Percentiles rank a stretch among this genome's conserved stretches.
phyloP scores from a whole-genome alignment of 305 asterid species.

The Fraxinus ornus region DNA sequence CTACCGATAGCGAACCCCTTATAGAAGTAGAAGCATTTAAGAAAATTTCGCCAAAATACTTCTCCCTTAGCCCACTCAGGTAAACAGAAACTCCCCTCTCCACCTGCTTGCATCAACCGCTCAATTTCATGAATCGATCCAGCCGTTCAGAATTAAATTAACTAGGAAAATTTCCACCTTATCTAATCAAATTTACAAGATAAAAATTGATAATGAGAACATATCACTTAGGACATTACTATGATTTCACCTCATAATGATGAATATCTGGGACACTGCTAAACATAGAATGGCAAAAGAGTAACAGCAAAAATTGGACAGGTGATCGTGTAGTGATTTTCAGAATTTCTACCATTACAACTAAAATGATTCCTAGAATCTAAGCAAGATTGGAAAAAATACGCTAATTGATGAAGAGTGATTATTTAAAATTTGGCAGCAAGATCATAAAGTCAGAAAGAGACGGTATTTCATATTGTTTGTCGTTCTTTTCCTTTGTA shows the following conservation, averaged over 20 bases:
- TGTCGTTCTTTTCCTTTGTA: not conserved
- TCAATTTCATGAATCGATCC: conserved; percentile 23
- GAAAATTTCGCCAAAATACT: conserved; percentile 90
- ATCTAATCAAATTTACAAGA: conserved; percentile 14
- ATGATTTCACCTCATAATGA: conserved; percentile 7
- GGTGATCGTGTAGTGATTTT: not conserved
- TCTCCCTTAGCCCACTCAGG: conserved; percentile 93
- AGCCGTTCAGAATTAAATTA: conserved; percentile 24
- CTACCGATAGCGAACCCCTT: conserved; percentile 51
- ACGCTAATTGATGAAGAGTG: not conserved
- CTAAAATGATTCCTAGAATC: not conserved
- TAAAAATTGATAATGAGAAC: not conserved
- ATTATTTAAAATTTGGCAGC: not conserved
- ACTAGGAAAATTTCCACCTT: conserved; percentile 3
- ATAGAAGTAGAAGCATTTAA: conserved; percentile 71
- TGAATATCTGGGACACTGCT: conserved; percentile 18
- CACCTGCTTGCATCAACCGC: conserved; percentile 59
- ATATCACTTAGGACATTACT: not conserved
- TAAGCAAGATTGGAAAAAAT: not conserved
- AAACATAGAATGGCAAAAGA: not conserved
- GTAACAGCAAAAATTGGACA: conserved; percentile 2
- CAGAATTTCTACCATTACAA: not conserved
- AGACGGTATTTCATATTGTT: not conserved
- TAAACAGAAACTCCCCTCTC: conserved; percentile 84
- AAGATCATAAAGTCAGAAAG: not conserved